phyloP scores from a whole-genome alignment of 768 basidiomycete genomes.

The Rhizopogon sp. region DNA sequence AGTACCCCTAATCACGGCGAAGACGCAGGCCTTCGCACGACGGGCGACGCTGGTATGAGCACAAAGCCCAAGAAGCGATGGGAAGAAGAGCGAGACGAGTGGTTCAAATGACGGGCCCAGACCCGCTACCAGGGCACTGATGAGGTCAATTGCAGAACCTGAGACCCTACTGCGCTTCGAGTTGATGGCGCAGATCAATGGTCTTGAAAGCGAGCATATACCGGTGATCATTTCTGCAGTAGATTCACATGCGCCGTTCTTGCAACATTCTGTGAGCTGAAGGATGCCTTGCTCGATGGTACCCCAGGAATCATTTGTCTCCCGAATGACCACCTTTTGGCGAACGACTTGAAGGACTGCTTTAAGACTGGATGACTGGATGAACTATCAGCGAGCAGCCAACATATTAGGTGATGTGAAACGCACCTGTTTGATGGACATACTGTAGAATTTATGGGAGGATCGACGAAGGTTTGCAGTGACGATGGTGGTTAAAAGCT shows the following conservation, averaged over 20 bases:
- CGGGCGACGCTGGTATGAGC: conserved; percentile 70
- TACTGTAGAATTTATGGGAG: too few species aligned
- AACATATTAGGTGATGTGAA: background rate
- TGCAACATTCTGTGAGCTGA: conserved; percentile 42
- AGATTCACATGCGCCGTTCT: conserved; percentile 47
- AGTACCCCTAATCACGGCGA: conserved; percentile 32
- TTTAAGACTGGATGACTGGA: conserved; percentile 30
- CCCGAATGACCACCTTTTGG: conserved; percentile 39
- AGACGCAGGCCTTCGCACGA: conserved; percentile 58
- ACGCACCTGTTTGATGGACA: conserved; percentile 11
- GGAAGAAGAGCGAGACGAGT: conserved; percentile 59
- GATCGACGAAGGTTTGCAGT: too few species aligned
- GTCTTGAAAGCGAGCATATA: conserved; percentile 47
- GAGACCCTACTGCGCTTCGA: conserved; percentile 76
- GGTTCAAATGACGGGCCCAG: conserved; percentile 63
- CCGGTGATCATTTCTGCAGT: conserved; percentile 44
- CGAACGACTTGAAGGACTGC: conserved; percentile 40
- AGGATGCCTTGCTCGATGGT: background rate
- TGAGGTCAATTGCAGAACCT: conserved; percentile 56
- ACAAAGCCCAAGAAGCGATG: conserved; percentile 63
- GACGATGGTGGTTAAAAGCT: too few species aligned
- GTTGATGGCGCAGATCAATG: conserved; percentile 53
- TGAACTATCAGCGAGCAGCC: background rate
- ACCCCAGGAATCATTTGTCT: conserved; percentile 32
- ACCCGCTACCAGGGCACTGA: conserved; percentile 46